A percentile compares a stretch with the other conserved stretches of the same genome.
These are phyloP conservation scores for Rhynchosporium graminicola DNA, from an alignment of 2,329 filamentous ascomycete species.

Conservation along the genomic window DNA sequence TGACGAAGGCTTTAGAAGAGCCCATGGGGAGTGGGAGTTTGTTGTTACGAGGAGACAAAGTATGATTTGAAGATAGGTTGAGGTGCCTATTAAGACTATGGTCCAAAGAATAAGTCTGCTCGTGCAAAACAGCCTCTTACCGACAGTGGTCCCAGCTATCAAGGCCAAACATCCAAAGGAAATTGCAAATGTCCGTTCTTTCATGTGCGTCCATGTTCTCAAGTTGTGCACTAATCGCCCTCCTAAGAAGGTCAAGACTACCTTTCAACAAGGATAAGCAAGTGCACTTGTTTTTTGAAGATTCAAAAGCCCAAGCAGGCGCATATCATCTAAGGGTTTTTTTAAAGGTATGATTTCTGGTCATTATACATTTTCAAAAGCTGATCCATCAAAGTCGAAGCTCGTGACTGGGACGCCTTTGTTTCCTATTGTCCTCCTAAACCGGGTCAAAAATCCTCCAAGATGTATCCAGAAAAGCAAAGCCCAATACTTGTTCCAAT, in stretches of 20 bases:
- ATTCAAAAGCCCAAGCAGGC: neutral
- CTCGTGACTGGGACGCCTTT: too few relatives aligned
- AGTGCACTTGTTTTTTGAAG: neutral
- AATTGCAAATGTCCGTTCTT: too few relatives aligned
- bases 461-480: too few relatives aligned
- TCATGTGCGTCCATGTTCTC: neutral
- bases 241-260: neutral
- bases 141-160: too few relatives aligned
- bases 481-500: too few relatives aligned
- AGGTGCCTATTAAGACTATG: neutral
- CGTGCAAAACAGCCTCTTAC: too few relatives aligned
- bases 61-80: neutral
- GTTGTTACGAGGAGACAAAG: conserved; percentile 7
- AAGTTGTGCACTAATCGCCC: neutral
- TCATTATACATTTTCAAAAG: neutral
- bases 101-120: neutral
- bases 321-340: neutral
- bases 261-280: too few relatives aligned
- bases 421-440: too few relatives aligned
- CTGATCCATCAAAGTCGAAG: neutral
- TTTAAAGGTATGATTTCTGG: neutral
- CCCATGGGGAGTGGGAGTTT: conserved; percentile 14
- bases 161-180: too few relatives aligned
- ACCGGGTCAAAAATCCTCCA: too few relatives aligned
- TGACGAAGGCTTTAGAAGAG: conserved; percentile 14